These are phyloP conservation scores for Hypoxylon sp. DNA, from an alignment of 2,329 filamentous ascomycete genomes.

Conservation along the genomic window DNA sequence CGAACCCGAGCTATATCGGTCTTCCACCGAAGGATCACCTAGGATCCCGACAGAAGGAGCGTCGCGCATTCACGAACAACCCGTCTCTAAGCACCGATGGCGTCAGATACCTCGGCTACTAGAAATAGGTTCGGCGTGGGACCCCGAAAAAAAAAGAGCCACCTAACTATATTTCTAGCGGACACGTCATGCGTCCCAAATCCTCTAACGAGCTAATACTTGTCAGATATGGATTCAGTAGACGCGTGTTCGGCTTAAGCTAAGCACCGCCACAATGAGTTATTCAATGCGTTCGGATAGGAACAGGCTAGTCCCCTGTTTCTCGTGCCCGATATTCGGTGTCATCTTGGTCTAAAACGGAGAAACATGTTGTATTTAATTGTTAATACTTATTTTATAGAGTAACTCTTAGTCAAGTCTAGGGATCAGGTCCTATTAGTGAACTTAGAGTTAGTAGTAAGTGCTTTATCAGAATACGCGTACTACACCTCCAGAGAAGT, in stretches of 20 bases:
- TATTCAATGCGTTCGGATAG: not conserved
- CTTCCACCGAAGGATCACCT: not conserved
- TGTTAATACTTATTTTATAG: too few species aligned
- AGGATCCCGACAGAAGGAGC: not conserved
- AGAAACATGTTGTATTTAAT: too few species aligned
- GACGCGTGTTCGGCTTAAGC: not conserved
- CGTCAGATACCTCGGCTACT: slow-evolving; percentile 1
- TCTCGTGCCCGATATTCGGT: not conserved
- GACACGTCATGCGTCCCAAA: not conserved
- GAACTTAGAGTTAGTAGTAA: too few species aligned
- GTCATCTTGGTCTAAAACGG: too few species aligned
- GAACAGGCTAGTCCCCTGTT: not conserved
- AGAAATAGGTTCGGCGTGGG: not conserved
- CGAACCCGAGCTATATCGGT: not conserved
- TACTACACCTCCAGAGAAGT: too few species aligned
- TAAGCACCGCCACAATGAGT: not conserved
- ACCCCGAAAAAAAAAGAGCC: not conserved
- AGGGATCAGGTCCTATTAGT: too few species aligned
- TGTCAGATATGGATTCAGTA: not conserved
- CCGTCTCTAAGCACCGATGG: not conserved
- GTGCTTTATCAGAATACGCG: too few species aligned
- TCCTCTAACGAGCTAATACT: not conserved
- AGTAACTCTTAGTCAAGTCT: too few species aligned
- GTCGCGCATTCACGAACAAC: not conserved
- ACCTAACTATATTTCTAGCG: not conserved